Evolutionary conservation across 2,329 filamentous ascomycete species (phyloP), one percentile per base, ranked within the genome.

Genomic region (Apiospora saccharicola): DNA sequence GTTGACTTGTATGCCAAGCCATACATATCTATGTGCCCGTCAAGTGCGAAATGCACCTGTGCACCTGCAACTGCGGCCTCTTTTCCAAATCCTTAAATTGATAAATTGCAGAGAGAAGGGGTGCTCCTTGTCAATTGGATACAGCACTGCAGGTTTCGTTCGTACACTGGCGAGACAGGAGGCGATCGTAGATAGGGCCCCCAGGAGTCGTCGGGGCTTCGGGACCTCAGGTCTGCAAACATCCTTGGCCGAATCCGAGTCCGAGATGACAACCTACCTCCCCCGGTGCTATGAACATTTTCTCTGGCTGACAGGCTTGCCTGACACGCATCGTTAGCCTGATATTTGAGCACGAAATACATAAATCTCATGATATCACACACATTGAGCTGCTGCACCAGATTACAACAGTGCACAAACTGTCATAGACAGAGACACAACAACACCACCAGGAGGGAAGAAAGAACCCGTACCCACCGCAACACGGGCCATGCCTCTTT

Each of bases 81-180:
- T 61, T n/a, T 7, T 12, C 30, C 53, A 37, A 61, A 41, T 7
- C 34, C 57, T 10, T 41, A 64, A 19, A n/a, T 26, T 26, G 37
- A 10, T 41, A 41, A 19, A 8, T 61, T 19, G 16, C 19, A 10
- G 46, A 22, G n/a, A 41, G 57, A 41, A 64, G 22, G 57, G 57
- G 41, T 64, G 57, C 34, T 64, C 57, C 57, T 41, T 64, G 57
- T 64, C 57, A 24, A n/a, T n/a, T 6, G 30, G 53, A 16, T 30
- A 30, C 53, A 61, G 53, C 19, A 37, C 53, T 3, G 53, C 30
- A 19, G 53, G 53, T 61, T 61, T 61, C 53, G 53, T 37, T 37
- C 37, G 34, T 34, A 30, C 53, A 61, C 37, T 61, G 26, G 53
- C 57, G 57, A 64, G 57, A 64, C 57, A 64, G 57, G 34, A 64